Conservation (phyloP, 2,329 filamentous ascomycete species). For the Pseudocercospora cruenta region DNA sequence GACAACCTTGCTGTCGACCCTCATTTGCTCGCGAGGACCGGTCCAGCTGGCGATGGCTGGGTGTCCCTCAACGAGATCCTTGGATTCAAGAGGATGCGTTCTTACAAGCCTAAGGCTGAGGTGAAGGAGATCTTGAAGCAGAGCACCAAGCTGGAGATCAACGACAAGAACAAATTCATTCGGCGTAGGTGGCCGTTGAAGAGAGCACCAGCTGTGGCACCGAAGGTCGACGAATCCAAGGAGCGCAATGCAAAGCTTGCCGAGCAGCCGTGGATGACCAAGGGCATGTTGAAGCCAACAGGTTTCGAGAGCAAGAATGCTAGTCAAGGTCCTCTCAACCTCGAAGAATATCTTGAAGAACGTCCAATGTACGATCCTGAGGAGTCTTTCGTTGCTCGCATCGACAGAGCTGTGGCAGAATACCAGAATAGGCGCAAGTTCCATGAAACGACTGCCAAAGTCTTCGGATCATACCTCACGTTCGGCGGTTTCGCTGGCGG, state of each 20-base stretch:
- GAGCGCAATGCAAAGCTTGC: slow-evolving; percentile 37
- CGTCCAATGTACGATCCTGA: slow-evolving; percentile 64
- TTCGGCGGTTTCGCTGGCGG: slow-evolving; percentile 77
- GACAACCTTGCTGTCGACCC: slow-evolving; percentile 50
- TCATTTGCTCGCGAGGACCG: slow-evolving; percentile 47
- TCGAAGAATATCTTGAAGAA: slow-evolving; percentile 69
- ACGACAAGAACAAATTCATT: slow-evolving; percentile 47
- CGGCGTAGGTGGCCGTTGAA: slow-evolving; percentile 47
- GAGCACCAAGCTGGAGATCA: slow-evolving; percentile 42
- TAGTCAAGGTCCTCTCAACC: slow-evolving; percentile 77
- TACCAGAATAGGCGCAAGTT: slow-evolving; percentile 79
- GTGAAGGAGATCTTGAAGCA: slow-evolving; percentile 36
- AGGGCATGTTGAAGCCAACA: slow-evolving; percentile 48
- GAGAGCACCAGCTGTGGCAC: slow-evolving; percentile 31
- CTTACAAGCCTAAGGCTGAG: slow-evolving; percentile 44
- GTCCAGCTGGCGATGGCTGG: slow-evolving; percentile 46
- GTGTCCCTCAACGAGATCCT: slow-evolving; percentile 49
- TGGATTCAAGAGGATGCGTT: slow-evolving; percentile 52
- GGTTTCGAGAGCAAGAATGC: slow-evolving; percentile 68
- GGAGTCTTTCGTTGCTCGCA: slow-evolving; percentile 62
- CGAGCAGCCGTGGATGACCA: slow-evolving; percentile 43
- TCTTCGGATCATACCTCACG: slow-evolving; percentile 80
- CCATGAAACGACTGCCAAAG: slow-evolving; percentile 60
- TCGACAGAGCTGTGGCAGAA: slow-evolving; percentile 82
- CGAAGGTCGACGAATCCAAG: slow-evolving; percentile 26